Conservation (phyloP, 2,329 filamentous ascomycete species). For the Cladosporium halotolerans region DNA sequence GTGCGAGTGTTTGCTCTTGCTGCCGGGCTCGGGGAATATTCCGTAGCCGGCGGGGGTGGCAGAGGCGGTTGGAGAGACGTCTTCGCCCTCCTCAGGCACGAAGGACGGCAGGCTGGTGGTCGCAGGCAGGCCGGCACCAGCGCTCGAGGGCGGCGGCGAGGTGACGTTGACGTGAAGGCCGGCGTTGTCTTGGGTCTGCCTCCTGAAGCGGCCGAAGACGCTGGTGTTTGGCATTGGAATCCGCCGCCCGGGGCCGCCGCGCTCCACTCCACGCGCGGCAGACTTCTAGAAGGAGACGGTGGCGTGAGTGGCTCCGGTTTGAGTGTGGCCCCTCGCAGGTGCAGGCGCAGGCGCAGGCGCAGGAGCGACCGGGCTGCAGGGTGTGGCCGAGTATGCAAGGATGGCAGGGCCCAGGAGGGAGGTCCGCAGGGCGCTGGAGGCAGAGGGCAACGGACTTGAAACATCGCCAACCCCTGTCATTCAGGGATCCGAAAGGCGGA, state of each 20-base stretch:
- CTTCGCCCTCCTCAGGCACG: background rate
- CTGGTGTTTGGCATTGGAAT: slow-evolving; percentile 1
- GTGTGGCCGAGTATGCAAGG: background rate
- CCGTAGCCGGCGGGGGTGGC: background rate
- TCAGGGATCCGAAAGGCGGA: slow-evolving; percentile 3
- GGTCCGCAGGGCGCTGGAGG: too few relatives aligned
- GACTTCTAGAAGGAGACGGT: background rate
- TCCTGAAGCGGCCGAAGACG: slow-evolving; percentile 12
- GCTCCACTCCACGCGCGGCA: background rate
- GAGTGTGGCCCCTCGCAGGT: too few relatives aligned
- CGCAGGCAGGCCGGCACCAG: background rate
- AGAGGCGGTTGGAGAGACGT: background rate
- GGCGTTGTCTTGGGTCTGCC: slow-evolving; percentile 2
- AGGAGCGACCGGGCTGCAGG: background rate
- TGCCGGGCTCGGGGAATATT: slow-evolving; percentile 6
- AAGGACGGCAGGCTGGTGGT: slow-evolving; percentile 5
- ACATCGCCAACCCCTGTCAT: background rate
- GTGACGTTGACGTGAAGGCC: background rate
- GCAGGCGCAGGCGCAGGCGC: background rate
- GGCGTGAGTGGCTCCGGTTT: too few relatives aligned
- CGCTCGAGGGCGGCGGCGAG: slow-evolving; percentile 2
- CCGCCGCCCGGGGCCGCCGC: too few relatives aligned
- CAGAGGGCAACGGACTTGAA: too few relatives aligned
- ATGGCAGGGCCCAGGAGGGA: background rate
- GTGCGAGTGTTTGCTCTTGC: slow-evolving; percentile 11